Evolutionary conservation across 805 yeast species (phyloP).

Genomic region (Candida vaughaniae): DNA sequence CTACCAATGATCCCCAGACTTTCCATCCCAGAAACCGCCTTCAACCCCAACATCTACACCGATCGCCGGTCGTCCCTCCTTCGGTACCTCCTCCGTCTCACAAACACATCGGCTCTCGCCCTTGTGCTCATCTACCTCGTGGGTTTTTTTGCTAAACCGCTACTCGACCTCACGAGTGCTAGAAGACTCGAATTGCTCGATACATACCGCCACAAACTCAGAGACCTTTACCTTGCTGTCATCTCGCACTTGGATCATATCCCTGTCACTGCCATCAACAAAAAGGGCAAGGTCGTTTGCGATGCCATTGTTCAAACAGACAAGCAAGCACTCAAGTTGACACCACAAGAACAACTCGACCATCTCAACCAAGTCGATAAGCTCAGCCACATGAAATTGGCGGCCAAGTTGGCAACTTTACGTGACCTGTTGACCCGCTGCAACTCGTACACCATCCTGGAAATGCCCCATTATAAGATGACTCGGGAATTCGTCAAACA

Average conservation of each 20-base stretch:
- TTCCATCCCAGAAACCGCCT: conserved; percentile 43
- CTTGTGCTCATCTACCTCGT: conserved; percentile 29
- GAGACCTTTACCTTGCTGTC: conserved; percentile 35
- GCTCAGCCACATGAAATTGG: conserved; percentile 23
- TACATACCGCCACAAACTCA: conserved; percentile 26
- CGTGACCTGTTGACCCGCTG: conserved; percentile 22
- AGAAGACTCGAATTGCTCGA: conserved; percentile 37
- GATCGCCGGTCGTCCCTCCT: conserved; percentile 22
- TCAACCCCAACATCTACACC: conserved; percentile 27
- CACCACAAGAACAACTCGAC: conserved; percentile 16
- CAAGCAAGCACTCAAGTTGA: conserved; percentile 2
- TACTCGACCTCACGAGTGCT: conserved; percentile 26
- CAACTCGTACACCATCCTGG: conserved; percentile 24
- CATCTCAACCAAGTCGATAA: conserved; percentile 21
- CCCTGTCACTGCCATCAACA: conserved; percentile 36
- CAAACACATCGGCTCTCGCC: conserved; percentile 33
- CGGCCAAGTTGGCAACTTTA: conserved; percentile 23
- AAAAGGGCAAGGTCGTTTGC: conserved; percentile 30
- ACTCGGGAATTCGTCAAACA: conserved; percentile 30
- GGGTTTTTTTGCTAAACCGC: conserved; percentile 34
- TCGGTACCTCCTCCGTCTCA: conserved; percentile 27
- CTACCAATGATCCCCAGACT: conserved; percentile 12
- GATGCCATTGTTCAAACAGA: conserved; percentile 41
- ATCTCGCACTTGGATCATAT: conserved; percentile 35
- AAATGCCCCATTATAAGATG: conserved; percentile 32